Percentiles rank a stretch among this genome's conserved stretches.
These are phyloP conservation scores for Aspergillus fumigatiaffinis DNA, from an alignment of 2,329 filamentous ascomycete genomes.

Conservation along the genomic window DNA sequence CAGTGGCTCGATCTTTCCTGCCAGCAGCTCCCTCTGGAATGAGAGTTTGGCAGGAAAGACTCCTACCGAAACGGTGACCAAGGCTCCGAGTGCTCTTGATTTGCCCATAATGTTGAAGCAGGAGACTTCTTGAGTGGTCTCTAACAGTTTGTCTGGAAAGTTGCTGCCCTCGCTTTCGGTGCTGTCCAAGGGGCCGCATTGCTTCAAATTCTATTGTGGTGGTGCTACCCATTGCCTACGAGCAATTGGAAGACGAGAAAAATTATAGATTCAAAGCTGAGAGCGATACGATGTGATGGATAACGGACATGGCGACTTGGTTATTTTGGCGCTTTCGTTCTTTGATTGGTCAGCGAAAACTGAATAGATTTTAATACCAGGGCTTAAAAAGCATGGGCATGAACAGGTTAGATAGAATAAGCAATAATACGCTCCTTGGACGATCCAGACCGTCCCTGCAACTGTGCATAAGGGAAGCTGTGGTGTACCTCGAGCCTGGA, in stretches of 20 bases:
- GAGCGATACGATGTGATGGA: neutral
- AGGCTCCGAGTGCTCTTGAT: conserved; percentile 1
- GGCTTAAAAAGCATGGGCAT: neutral
- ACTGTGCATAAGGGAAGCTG: neutral
- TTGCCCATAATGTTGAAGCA: conserved; percentile 1
- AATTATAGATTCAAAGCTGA: neutral
- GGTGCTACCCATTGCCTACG: neutral
- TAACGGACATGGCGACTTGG: neutral
- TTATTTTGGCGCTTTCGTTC: neutral
- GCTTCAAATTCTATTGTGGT: neutral
- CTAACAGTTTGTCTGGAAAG: too few species aligned
- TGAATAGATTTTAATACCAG: conserved; percentile 4
- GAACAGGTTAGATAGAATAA: neutral
- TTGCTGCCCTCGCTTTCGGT: too few species aligned
- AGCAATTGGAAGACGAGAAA: neutral
- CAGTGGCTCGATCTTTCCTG: conserved; percentile 26
- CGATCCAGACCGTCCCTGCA: neutral
- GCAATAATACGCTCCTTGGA: neutral
- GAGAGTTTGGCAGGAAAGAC: conserved; percentile 11
- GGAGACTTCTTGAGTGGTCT: neutral
- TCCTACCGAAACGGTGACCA: conserved; percentile 6
- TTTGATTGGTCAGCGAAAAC: neutral
- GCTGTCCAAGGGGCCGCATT: neutral
- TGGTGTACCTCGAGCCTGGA: neutral
- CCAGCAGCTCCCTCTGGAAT: conserved; percentile 27